phyloP scores from a whole-genome alignment of 768 basidiomycete species.

The Sporobolomyces pararoseus region DNA sequence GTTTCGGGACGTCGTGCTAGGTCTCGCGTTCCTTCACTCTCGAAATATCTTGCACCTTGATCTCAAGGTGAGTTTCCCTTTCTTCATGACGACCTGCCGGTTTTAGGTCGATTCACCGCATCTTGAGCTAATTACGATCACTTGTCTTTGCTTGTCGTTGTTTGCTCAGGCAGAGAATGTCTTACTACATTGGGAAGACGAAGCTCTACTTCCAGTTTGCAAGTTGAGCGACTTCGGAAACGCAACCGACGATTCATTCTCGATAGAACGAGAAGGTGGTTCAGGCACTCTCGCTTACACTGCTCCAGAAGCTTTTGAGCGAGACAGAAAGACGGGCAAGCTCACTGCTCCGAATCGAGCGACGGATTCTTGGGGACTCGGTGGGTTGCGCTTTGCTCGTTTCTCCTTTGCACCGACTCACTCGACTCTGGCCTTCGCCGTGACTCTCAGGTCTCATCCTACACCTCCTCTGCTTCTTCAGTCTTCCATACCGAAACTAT shows the following conservation, averaged over 20 bases:
- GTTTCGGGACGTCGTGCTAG: conserved; percentile 50
- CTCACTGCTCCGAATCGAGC: conserved; percentile 47
- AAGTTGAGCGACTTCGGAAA: conserved; percentile 51
- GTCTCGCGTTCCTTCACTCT: conserved; percentile 48
- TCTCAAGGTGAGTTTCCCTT: conserved; percentile 30
- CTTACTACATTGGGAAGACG: conserved; percentile 39
- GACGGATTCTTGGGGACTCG: conserved; percentile 51
- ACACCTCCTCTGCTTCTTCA: conserved; percentile 52
- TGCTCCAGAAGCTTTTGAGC: conserved; percentile 25
- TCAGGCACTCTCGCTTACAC: conserved; percentile 39
- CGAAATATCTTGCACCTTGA: conserved; percentile 40
- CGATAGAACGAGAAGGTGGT: conserved; percentile 42
- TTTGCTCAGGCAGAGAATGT: conserved; percentile 36
- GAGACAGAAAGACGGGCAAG: conserved; percentile 1
- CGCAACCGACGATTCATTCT: conserved; percentile 45
- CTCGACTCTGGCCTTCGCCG: no score
- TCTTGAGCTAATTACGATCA: no score
- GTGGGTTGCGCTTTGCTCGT: conserved; percentile 43
- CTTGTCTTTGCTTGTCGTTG: not conserved
- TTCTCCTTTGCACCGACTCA: not conserved
- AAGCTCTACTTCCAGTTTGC: conserved; percentile 45
- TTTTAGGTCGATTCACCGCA: no score
- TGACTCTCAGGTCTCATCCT: conserved; percentile 48
- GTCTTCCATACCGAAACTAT: conserved; percentile 49
- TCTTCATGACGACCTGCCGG: no score